A percentile compares a stretch with the other conserved stretches of the same genome.
These are phyloP conservation scores for Syncephalastrum racemosum DNA, from an alignment of 371 early-diverging fungal genomes.

Conservation along the genomic window DNA sequence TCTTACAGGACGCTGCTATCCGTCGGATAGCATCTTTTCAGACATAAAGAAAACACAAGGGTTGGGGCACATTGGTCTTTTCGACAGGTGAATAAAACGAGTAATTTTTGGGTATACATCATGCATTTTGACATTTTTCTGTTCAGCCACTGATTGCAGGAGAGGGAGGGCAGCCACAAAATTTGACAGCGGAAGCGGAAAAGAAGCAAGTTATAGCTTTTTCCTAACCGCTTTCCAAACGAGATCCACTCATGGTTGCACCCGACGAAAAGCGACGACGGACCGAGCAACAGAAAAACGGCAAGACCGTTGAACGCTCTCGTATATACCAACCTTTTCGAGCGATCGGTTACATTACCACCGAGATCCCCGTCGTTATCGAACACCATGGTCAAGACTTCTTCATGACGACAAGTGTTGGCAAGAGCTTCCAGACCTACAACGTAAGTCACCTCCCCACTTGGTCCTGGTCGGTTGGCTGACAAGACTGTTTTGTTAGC, in stretches of 20 bases:
- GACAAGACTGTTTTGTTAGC: conserved; percentile 16
- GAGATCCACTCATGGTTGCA: conserved; percentile 17
- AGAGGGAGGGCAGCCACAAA: no score
- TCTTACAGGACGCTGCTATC: no score
- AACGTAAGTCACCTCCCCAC: conserved; percentile 42
- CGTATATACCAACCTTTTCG: conserved; percentile 83
- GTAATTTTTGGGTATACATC: no score
- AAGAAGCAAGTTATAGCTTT: no score
- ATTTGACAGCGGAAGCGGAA: no score
- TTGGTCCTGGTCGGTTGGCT: neutral
- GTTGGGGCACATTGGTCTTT: no score
- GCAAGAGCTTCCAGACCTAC: conserved; percentile 85
- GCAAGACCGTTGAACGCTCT: conserved; percentile 27
- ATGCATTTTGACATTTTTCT: no score
- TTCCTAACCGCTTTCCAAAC: no score
- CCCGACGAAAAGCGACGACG: conserved; percentile 19
- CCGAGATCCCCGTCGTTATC: conserved; percentile 75
- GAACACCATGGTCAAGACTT: conserved; percentile 78
- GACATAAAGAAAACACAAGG: no score
- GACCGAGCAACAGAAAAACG: conserved; percentile 11
- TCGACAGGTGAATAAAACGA: no score
- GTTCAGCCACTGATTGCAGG: no score
- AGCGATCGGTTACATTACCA: conserved; percentile 87
- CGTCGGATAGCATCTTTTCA: no score
- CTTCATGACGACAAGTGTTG: conserved; percentile 84